A percentile compares a stretch with the other conserved stretches of the same genome.
Evolutionary conservation across 148 eudicot genomes (phyloP).

Genomic region (Talinum fruticosum): DNA sequence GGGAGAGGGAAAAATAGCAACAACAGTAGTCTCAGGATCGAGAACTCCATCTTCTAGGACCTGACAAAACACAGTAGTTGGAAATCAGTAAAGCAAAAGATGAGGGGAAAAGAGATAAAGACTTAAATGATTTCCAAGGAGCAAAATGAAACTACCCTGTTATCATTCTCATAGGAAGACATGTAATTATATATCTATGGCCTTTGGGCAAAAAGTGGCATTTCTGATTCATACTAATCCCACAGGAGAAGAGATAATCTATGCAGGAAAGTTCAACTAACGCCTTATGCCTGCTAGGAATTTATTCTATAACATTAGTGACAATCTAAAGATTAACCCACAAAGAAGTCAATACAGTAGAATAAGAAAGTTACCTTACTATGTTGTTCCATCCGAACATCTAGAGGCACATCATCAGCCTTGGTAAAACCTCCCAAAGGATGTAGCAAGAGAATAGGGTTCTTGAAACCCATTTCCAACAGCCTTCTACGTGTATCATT

Average conservation of each 20-base stretch:
- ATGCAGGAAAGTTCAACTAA: not conserved
- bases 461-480: conserved; percentile 88
- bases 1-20: conserved; percentile 83
- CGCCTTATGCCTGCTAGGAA: not conserved
- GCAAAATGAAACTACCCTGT: not conserved
- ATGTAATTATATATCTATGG: not conserved
- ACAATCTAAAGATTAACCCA: not conserved
- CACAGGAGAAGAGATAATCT: not conserved
- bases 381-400: conserved; percentile 93
- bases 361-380: conserved; percentile 50
- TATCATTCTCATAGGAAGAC: not conserved
- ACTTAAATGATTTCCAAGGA: not conserved
- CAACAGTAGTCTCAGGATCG: conserved; percentile 83
- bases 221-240: not conserved
- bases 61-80: conserved; percentile 29
- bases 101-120: too few species aligned
- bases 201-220: too few species aligned
- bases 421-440: conserved; percentile 91
- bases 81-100: not conserved
- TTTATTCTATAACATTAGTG: not conserved
- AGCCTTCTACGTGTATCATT: conserved; percentile 81
- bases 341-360: not conserved
- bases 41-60: conserved; percentile 86
- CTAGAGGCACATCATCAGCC: conserved; percentile 90
- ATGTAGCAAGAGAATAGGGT: conserved; percentile 79